Evolutionary conservation across 2,329 filamentous ascomycete genomes (phyloP), one percentile per base, ranked within the genome.

Genomic region (Diplodia corticola): DNA sequence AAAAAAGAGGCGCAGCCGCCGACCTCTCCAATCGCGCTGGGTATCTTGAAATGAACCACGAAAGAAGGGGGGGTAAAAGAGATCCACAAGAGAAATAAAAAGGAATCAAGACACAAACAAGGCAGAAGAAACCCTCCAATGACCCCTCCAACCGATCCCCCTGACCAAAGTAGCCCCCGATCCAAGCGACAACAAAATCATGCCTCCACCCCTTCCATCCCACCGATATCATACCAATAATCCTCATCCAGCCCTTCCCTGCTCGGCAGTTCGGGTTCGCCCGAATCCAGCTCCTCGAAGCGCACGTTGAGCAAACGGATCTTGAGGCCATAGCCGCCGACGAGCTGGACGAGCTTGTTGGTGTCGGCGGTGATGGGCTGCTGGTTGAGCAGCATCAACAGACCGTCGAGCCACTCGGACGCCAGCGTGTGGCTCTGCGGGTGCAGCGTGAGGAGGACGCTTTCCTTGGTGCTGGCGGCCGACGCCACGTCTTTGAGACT

Each of bases 361-460:
- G 95, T 98, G 80, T 98, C 94, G 2, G 93, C 88, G n/a, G 95
- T 99, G 75, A 99, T 97, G 22, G 95, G 95, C 67, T 93, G 88
- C 78, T 99, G 95, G 74, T 96, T 93, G 26, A 99, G 84, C 64
- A 99, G 83, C 93, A 99, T 96, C 66, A 98, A 84, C 69, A 99
- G 81, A 0, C 95, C 95, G 76, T 99, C 95, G 5, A 99, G 84
- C 95, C 95, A 99, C 79, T 99, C 95, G 0, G 93, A 96, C 10
- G 95, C 95, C 55, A 95, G 81, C 69, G 88, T 91, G 75, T 95
- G 90, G 67, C 88, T 91, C 67, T 88, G 82, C 5, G 94, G 93
- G 76, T 92, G 89, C 63, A 99, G 84, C n/a, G 89, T 91, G 64
- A 99, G 83, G 24, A 98, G 85, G 0, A 91, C 84, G 60, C 87